Evolutionary conservation across 1,284 basidiomycete genomes (phyloP), one percentile per base, ranked within the genome.

Genomic region (Ganoderma lingzhi): DNA sequence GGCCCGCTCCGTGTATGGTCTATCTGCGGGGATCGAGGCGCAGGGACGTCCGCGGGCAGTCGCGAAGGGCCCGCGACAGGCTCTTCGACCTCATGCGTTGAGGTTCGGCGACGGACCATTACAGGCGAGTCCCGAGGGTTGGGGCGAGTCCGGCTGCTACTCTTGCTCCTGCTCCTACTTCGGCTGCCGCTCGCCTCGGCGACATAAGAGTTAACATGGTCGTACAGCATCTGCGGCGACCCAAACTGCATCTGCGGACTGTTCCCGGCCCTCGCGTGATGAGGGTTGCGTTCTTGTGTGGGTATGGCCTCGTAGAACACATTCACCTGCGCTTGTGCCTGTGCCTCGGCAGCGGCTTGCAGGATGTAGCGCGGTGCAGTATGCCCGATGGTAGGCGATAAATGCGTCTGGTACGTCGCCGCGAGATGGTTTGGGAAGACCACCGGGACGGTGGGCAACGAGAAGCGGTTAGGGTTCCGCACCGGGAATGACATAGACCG

Each of bases 401-500:
- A 63, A 74, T 71, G 62, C 68, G 76, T 42, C 72, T 78, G 70
- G 71, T 75, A 73, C 30, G 70, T 63, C 45, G 65, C 66, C 23
- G 68, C 68, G 30, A 69, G 61, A 39, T 69, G 69, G 62, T 74
- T 73, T 17, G 73, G 74, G 45, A 74, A 70, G 64, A 66, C 75
- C 41, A 69, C 72, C 35, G 78, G 74, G 60, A 80, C 64, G 39
- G 77, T 76, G 28, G 77, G 70, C 58, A 73, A 65, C 67, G 76
- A 77, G 63, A 77, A 74, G 35, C 76, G 66, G 56, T 73, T 73
- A 12, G 68, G 66, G 66, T 70, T 70, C 64, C 72, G 76, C 61
- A 81, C 76, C 15, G 82, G 80, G 39, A 81, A 80, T 2, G 82
- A 83, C 66, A 78, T 76, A 9, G 82, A 82, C 28, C 82, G 76